Evolutionary conservation across 2,329 filamentous ascomycete genomes (phyloP).

Genomic region (Colletotrichum sp.): DNA sequence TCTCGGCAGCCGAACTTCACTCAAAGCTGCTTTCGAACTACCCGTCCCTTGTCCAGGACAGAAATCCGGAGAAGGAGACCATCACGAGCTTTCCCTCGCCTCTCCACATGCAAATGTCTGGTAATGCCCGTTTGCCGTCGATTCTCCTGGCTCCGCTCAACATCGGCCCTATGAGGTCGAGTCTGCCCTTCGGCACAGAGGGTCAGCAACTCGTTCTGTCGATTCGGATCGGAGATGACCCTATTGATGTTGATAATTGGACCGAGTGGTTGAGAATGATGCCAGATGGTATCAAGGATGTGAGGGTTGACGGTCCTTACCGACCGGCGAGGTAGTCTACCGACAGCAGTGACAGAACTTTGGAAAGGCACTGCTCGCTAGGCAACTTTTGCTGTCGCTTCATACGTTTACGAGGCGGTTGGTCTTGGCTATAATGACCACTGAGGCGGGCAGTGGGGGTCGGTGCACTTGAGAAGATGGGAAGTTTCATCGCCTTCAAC

Average conservation of each 20-base stretch:
- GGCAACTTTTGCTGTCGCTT: not conserved
- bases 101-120: slow-evolving; percentile 60
- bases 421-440: not conserved
- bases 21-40: slow-evolving; percentile 57
- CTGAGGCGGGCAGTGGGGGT: not conserved
- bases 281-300: slow-evolving; percentile 60
- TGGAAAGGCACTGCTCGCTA: not conserved
- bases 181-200: slow-evolving; percentile 46
- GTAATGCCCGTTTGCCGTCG: slow-evolving; percentile 58
- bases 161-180: slow-evolving; percentile 40
- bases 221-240: slow-evolving; percentile 55
- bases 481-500: not conserved
- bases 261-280: slow-evolving; percentile 63
- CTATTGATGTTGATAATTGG: slow-evolving; percentile 58
- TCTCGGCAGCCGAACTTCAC: slow-evolving; percentile 60
- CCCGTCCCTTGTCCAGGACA: slow-evolving; percentile 56
- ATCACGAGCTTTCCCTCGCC: slow-evolving; percentile 58
- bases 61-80: slow-evolving; percentile 49
- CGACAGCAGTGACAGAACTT: not conserved
- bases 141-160: slow-evolving; percentile 59
- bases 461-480: not conserved
- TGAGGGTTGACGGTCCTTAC: slow-evolving; percentile 59
- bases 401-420: slow-evolving; percentile 11
- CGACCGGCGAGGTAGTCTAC: slow-evolving; percentile 37
- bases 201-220: slow-evolving; percentile 54